Base-by-base conservation (phyloP, 108 stramenopile genomes). In the Discostella stelligeroides region DNA sequence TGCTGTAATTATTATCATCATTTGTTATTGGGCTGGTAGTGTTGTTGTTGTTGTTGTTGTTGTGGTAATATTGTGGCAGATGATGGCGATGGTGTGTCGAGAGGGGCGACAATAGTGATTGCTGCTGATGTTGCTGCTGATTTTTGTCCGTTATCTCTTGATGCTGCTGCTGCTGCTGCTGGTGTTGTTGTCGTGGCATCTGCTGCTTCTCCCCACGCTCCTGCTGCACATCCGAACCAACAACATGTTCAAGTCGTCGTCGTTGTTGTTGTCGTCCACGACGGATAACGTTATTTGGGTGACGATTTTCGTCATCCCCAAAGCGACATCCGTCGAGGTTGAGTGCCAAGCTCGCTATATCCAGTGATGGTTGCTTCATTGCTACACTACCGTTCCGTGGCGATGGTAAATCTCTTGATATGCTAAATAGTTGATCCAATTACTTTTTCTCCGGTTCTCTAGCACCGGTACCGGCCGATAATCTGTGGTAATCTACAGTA, bases 321-420 rank as follows among this genome's bases (percentile, higher is more conserved):
- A 78, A 78, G 10, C 76, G 63, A 58, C 68, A 70, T 7, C 76
- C 76, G 51, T 78, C 76, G 42, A 78, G 47, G 58, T 78, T 70
- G 25, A 78, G 54, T 29, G 69, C 41, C 17, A 78, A 42, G 2
- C 43, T 66, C 18, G 76, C 10, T 17, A 48, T 54, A 28, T 68
- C 23, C 17, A 28, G n/a, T 24, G 41, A 20, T 7, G 6, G 21
- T 46, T 15, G 10, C 2, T 5, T 11, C 23, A 11, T 37, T n/a
- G 11, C 17, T 4, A 7, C 13, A 11, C 13, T 29, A 12, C n/a
- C 54, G 27, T 28, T 20, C 51, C 11, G 51, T 14, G 54, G 27
- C 54, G 12, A 25, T 25, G 54, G 29, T 6, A 34, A 34, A 34
- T 5, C n/a, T n/a, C n/a, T n/a, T n/a, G n/a, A n/a, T n/a, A n/a